Conservation (phyloP, 768 basidiomycete genomes). For the Lentinula sp. region DNA sequence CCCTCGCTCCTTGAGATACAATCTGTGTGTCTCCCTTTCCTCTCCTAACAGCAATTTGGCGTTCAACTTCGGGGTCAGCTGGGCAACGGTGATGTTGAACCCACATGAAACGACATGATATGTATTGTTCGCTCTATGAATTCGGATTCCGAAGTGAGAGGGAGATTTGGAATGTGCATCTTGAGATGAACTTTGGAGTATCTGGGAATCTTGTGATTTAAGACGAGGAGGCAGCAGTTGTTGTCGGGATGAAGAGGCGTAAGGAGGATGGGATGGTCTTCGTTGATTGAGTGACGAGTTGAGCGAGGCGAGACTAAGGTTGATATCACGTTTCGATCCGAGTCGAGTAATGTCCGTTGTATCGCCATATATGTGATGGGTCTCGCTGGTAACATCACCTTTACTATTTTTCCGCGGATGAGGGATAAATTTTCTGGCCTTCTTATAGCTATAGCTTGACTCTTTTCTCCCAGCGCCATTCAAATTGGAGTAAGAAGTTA, state of each 20-base stretch:
- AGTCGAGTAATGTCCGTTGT: neutral
- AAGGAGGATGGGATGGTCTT: neutral
- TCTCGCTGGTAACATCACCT: neutral
- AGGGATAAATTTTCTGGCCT: neutral
- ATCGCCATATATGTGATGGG: neutral
- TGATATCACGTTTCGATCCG: neutral
- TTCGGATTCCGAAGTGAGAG: slow-evolving; percentile 54
- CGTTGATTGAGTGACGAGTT: neutral
- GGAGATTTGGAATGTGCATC: neutral
- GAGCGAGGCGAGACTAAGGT: neutral
- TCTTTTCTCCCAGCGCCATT: neutral
- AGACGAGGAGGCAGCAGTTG: neutral
- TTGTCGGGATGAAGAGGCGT: neutral
- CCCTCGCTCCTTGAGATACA: slow-evolving; percentile 73
- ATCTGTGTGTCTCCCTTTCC: slow-evolving; percentile 54
- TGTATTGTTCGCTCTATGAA: slow-evolving; percentile 68
- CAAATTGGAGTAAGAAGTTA: neutral
- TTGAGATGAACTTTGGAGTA: neutral
- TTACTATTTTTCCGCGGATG: neutral
- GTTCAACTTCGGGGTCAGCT: slow-evolving; percentile 57
- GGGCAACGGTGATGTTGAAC: slow-evolving; percentile 59
- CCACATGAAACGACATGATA: slow-evolving; percentile 67
- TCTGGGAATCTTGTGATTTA: neutral
- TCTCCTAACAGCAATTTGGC: slow-evolving; percentile 44
- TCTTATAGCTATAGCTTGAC: neutral